Evolutionary conservation across 23 red algal genomes (phyloP).

Genomic region (Gracilaria domingensis): DNA sequence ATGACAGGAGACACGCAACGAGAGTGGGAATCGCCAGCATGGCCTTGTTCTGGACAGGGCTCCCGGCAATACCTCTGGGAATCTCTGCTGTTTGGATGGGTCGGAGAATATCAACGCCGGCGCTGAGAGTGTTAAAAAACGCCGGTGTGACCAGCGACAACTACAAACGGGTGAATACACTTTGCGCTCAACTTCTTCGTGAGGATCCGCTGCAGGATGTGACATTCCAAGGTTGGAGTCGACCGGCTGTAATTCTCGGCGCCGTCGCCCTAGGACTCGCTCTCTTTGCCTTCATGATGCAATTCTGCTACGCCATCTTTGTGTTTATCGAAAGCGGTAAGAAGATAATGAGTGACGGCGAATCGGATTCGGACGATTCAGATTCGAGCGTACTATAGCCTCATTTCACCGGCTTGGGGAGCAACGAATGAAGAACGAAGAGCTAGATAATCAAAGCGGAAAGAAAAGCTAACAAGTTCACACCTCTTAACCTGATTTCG

Average conservation of each 20-base stretch:
- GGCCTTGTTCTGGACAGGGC: conserved; percentile 58
- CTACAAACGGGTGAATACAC: conserved; percentile 25
- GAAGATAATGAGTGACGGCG: conserved; percentile 17
- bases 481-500: neutral
- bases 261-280: conserved; percentile 46
- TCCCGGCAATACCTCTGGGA: conserved; percentile 36
- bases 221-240: conserved; percentile 29
- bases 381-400: neutral
- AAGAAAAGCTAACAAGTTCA: neutral
- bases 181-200: conserved; percentile 26
- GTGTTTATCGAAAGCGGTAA: conserved; percentile 18
- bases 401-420: neutral
- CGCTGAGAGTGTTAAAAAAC: conserved; percentile 3
- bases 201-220: conserved; percentile 15
- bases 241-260: conserved; percentile 28
- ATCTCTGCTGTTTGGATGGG: conserved; percentile 49
- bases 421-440: neutral
- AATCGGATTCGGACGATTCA: conserved; percentile 3
- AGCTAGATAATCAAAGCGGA: neutral
- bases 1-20: conserved; percentile 36
- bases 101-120: conserved; percentile 10
- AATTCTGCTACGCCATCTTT: conserved; percentile 7
- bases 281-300: neutral
- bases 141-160: conserved; percentile 24
- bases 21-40: conserved; percentile 42